A percentile compares a stretch with the other conserved stretches of the same genome.
Evolutionary conservation across 768 basidiomycete genomes (phyloP).

Genomic region (Mycena filopes): DNA sequence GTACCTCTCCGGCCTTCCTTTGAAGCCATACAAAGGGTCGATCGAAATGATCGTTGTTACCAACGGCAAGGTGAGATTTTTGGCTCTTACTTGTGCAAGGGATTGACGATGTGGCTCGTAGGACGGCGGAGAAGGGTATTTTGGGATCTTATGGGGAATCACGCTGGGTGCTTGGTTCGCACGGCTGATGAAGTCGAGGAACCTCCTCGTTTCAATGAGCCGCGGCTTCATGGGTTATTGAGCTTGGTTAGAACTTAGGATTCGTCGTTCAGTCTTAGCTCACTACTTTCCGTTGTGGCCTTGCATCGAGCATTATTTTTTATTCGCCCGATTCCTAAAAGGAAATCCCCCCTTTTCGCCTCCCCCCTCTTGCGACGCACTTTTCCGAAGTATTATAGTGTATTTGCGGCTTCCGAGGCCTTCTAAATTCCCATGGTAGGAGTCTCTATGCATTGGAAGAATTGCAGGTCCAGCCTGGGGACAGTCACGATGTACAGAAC

Average conservation of each 20-base stretch:
- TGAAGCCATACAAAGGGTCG: constrained; percentile 59
- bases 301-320: not conserved
- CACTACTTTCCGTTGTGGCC: not conserved
- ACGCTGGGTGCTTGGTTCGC: constrained; percentile 56
- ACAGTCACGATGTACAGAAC: too few species aligned
- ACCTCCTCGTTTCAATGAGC: constrained; percentile 31
- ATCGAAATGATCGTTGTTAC: constrained; percentile 65
- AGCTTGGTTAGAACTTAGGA: not conserved
- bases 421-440: too few species aligned
- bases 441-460: too few species aligned
- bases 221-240: constrained; percentile 25
- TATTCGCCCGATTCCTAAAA: too few species aligned
- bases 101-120: constrained; percentile 38
- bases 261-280: not conserved
- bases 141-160: constrained; percentile 56
- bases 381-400: too few species aligned
- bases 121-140: constrained; percentile 49
- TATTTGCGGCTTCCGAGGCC: too few species aligned
- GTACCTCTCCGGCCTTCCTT: constrained; percentile 38
- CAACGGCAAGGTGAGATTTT: constrained; percentile 57
- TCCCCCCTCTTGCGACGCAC: too few species aligned
- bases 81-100: not conserved
- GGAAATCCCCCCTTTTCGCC: too few species aligned
- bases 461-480: too few species aligned
- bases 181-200: constrained; percentile 41